Evolutionary conservation across 495 filamentous ascomycete species (phyloP), one percentile per base, ranked within the genome.

Genomic region (Podospora didyma): DNA sequence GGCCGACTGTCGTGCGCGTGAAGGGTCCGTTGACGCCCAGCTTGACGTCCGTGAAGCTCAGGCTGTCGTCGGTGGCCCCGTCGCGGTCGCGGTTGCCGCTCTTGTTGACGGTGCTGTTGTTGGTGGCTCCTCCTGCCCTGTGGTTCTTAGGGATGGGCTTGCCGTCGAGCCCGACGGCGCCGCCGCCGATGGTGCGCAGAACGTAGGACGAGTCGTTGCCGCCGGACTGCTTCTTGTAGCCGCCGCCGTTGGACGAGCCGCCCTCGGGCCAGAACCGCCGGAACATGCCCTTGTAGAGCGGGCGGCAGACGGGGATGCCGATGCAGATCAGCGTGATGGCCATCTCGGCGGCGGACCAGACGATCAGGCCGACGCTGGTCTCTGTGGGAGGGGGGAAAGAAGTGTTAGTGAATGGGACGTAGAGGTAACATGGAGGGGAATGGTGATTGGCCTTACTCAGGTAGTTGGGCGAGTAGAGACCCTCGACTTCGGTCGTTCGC

Each of bases 301-400:
- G 63, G 0, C 58, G 35, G 1, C 50, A 26, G 12, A 68, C 63
- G 0, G 65, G 63, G 26, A 68, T 62, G 19, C 63, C 63, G 39
- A 62, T 63, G 60, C 65, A 68, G 21, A 68, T 45, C 60, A 66
- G 55, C 20, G 65, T 68, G 21, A 65, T 52, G 42, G 59, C 62
- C 0, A 62, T 57, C 47, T 68, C 65, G 34, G 59, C 57, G 7
- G 60, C 54, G 2, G 57, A 65, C 63, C 63, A 68, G 3, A 66
- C 49, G 35, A 68, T 61, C 5, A 68, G 54, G 31, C 56, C 53
- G 28, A 69, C 58, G 6, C 57, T 62, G 47, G 64, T 62, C 41
- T 62, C 66, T 69, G 46, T 57, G 20, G 2, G 3, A 42, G 19
- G 28, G 23, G 41, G 23, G 7, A 19, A 47, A 6, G 17, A 19